phyloP scores from a whole-genome alignment of 164 flowering plant genomes.

The Macadamia tetraphylla region DNA sequence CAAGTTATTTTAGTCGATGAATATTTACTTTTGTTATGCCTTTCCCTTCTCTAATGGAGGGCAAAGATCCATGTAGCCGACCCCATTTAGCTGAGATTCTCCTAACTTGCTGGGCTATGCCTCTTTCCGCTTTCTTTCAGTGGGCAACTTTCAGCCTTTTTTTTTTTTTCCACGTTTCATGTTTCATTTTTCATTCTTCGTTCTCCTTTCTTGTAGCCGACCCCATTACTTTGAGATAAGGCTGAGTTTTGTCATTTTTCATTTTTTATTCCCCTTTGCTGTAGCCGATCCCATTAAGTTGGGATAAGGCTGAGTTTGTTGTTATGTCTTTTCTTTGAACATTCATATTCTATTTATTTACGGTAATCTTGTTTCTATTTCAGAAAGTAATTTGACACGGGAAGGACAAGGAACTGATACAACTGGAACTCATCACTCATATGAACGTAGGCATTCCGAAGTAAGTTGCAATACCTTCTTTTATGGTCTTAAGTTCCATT shows the following conservation, averaged over 20 bases:
- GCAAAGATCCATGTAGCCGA: too few relatives aligned
- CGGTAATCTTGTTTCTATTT: background rate
- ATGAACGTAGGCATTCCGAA: conserved; percentile 23
- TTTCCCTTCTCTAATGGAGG: background rate
- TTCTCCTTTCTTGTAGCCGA: too few relatives aligned
- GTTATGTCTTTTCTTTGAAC: background rate
- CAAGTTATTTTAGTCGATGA: too few relatives aligned
- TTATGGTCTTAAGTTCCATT: background rate
- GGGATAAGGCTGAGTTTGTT: background rate
- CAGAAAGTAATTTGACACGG: conserved; percentile 31
- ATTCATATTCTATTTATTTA: background rate
- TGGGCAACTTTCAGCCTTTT: too few relatives aligned
- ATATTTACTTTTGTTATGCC: background rate
- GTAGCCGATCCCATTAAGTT: background rate
- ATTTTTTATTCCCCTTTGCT: background rate
- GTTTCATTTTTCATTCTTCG: too few relatives aligned
- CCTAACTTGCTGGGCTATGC: too few relatives aligned
- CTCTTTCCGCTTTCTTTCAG: too few relatives aligned
- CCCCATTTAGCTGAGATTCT: too few relatives aligned
- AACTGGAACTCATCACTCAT: conserved; percentile 17
- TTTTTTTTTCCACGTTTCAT: too few relatives aligned
- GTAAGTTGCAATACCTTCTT: conserved; percentile 22
- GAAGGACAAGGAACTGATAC: conserved; percentile 20
- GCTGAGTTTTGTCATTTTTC: too few relatives aligned
- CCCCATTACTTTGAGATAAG: too few relatives aligned